Evolutionary conservation across 148 eudicot genomes (phyloP), one percentile per base, ranked within the genome.

Genomic region (Limonium bicolor): DNA sequence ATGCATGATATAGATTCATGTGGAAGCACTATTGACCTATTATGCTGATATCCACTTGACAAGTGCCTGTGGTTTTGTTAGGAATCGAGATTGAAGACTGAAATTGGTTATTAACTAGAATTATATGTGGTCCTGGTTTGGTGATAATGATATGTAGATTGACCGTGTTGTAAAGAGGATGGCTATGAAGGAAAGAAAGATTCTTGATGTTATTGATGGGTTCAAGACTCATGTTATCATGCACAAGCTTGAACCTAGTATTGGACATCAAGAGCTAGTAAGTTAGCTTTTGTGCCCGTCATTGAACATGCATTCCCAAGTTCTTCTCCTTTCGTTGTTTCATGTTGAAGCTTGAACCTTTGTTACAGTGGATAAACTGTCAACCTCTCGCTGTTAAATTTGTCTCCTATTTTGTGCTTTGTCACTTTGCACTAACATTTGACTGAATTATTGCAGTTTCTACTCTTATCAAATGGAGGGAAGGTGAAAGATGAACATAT

Each of bases 201-300:
- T 60, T 50, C 47, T 59, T 65, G 63, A 51, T 50, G 88, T 90
- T 67, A 72, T 90, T 52, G 70, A 69, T 54, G 84, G 99, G 99
- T 85, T 90, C 58, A 73, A 70, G 63, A 53, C 55, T 3, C 79
- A 84, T 73, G 88, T 80, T 31, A 57, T 90, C 32, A 56, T 53
- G 54, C 73, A 74, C 56, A 80, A 90, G 70, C 61, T 78, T 62
- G 95, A 90, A 39, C 77, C 95, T 6, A 73, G 88, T 56, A 76
- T 90, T 55, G 62, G 74, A 62, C 93, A 90, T 60, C 66, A 84
- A 58, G 95, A 90, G 60, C 93, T 90, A 18, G 99, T 90, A 60
- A 70, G 95, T 63, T 25, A 20, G 52, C 23, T 28, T 26, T 18
- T 30, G 16, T 43, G 13, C 14, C 16, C 1, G 16, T 14, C 2